Percentiles rank a stretch among this genome's conserved stretches.
Evolutionary conservation across 2,329 filamentous ascomycete species (phyloP).

Genomic region (Aspergillus sp.): DNA sequence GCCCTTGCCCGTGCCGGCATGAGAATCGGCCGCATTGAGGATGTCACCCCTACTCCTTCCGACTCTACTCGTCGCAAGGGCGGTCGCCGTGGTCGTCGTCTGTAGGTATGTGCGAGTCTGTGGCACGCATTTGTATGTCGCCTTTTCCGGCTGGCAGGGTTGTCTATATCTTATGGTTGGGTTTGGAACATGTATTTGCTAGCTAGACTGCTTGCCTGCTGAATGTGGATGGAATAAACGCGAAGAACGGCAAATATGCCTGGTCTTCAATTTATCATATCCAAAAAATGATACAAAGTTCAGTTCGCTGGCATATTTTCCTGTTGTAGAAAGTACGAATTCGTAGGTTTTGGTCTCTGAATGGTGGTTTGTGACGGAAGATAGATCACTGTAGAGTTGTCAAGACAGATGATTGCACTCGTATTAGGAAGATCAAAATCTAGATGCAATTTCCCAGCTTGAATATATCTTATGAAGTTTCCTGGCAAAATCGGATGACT

Average conservation of each 20-base stretch:
- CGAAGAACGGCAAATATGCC: constrained; percentile 53
- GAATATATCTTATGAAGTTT: too few species aligned
- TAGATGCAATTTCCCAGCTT: too few species aligned
- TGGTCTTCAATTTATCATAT: constrained; percentile 51
- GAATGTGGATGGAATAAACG: constrained; percentile 52
- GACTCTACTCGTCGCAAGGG: constrained; percentile 99
- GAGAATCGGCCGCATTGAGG: constrained; percentile 99
- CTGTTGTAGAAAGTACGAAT: background rate
- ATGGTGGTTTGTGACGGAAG: background rate
- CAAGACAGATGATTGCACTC: too few species aligned
- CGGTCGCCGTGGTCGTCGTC: constrained; percentile 99
- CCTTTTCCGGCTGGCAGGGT: constrained; percentile 22
- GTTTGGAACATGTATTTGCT: background rate
- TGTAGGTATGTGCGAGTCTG: constrained; percentile 62
- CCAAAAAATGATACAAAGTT: constrained; percentile 24
- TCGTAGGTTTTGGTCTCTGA: background rate
- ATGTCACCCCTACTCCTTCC: constrained; percentile 98
- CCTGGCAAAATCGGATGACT: too few species aligned
- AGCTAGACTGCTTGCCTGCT: constrained; percentile 35
- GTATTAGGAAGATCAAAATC: too few species aligned
- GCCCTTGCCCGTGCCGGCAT: constrained; percentile 98
- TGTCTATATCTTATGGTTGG: constrained; percentile 30
- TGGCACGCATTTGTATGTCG: background rate
- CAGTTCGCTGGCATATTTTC: background rate
- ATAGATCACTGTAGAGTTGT: background rate